Conservation (phyloP, 2,329 filamentous ascomycete genomes). For the Septoria linicola region DNA sequence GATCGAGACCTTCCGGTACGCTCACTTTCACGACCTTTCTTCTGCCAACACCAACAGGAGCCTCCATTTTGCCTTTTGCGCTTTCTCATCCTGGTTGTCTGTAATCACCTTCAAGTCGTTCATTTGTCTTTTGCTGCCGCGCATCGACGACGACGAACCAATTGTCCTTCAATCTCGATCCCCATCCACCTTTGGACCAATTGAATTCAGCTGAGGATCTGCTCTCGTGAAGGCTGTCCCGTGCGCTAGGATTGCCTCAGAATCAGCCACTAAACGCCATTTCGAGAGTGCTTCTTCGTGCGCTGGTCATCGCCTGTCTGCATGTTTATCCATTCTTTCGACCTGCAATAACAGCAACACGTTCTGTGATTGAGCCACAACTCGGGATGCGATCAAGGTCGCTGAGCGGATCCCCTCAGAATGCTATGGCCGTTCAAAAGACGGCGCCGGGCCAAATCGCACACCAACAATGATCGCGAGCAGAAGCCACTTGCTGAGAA, state of each 20-base stretch:
- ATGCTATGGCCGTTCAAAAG: conserved; percentile 81
- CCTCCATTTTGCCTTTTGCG: too few relatives aligned
- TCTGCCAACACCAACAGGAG: too few relatives aligned
- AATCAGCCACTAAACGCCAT: not conserved
- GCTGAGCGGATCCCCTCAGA: conserved; percentile 51
- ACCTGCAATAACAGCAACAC: not conserved
- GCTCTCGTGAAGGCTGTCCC: too few relatives aligned
- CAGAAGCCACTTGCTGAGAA: conserved; percentile 53
- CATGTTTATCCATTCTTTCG: not conserved
- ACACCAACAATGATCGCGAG: conserved; percentile 22
- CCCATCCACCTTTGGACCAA: too few relatives aligned
- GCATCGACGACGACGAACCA: too few relatives aligned
- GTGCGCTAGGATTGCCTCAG: not conserved
- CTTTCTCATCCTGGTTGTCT: too few relatives aligned
- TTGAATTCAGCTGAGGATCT: too few relatives aligned
- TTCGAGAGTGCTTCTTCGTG: not conserved
- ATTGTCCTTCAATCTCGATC: too few relatives aligned
- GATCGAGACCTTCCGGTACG: too few relatives aligned
- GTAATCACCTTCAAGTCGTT: too few relatives aligned
- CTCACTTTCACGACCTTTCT: too few relatives aligned
- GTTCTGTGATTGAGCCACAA: not conserved
- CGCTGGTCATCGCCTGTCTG: not conserved
- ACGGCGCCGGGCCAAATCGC: conserved; percentile 50
- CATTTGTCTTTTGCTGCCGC: too few relatives aligned
- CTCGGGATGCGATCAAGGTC: conserved; percentile 7